These are phyloP conservation scores for Sordariomycetes sp. DNA, from an alignment of 2,329 filamentous ascomycete species.

Conservation along the genomic window DNA sequence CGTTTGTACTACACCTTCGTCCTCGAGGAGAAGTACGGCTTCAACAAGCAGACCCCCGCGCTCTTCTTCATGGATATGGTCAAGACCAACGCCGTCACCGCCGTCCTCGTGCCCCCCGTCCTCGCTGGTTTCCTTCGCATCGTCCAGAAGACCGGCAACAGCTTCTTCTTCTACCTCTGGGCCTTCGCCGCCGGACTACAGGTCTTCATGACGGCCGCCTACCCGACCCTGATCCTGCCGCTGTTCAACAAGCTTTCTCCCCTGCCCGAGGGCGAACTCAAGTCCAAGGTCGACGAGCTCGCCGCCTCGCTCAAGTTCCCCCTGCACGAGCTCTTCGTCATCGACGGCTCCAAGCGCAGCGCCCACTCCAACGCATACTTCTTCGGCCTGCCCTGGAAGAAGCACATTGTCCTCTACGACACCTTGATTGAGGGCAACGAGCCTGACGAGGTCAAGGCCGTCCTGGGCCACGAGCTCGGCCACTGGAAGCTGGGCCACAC, in stretches of 20 bases:
- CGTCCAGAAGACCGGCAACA: constrained; percentile 83
- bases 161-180: constrained; percentile 98
- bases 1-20: constrained; percentile 93
- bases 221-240: constrained; percentile 87
- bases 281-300: constrained; percentile 77
- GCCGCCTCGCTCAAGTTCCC: constrained; percentile 83
- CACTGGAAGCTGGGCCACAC: constrained; percentile 97
- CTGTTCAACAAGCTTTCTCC: constrained; percentile 98
- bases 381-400: constrained; percentile 97
- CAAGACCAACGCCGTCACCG: constrained; percentile 77
- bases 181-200: constrained; percentile 83
- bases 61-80: constrained; percentile 85
- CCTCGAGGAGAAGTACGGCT: constrained; percentile 92
- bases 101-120: constrained; percentile 76
- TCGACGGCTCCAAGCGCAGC: constrained; percentile 81
- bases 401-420: constrained; percentile 99
- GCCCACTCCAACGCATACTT: constrained; percentile 91
- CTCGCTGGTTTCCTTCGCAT: constrained; percentile 90
- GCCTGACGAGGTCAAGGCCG: constrained; percentile 85
- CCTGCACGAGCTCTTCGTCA: constrained; percentile 86
- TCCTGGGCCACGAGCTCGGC: constrained; percentile 89
- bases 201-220: constrained; percentile 91
- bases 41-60: constrained; percentile 94
- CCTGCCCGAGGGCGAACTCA: constrained; percentile 76
- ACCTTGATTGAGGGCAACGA: constrained; percentile 94